Evolutionary conservation across 306 rosid genomes (phyloP).

Genomic region (Prunus davidiana): DNA sequence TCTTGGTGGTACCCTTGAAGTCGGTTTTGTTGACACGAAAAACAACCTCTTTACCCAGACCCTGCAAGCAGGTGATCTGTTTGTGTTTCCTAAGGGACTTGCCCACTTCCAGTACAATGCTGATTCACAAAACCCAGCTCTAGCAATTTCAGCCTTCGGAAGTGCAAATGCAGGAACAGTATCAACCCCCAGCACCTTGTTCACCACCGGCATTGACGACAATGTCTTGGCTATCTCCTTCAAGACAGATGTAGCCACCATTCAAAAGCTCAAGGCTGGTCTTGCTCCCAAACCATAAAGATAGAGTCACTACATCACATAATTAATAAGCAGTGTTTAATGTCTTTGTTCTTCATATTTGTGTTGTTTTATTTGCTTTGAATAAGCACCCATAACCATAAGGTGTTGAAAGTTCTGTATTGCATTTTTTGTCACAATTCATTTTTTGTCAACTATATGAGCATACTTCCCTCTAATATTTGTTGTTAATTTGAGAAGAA

Average conservation of each 20-base stretch:
- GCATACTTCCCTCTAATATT: too few relatives aligned
- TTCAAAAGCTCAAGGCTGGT: conserved; percentile 40
- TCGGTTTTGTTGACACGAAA: neutral
- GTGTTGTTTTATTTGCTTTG: too few relatives aligned
- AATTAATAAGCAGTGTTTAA: too few relatives aligned
- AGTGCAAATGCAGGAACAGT: conserved; percentile 45
- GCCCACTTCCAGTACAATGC: conserved; percentile 32
- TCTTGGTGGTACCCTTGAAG: neutral
- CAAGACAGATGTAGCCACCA: conserved; percentile 25
- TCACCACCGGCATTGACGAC: conserved; percentile 34
- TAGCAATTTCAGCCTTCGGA: conserved; percentile 43
- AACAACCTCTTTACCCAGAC: neutral
- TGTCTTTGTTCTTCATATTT: too few relatives aligned
- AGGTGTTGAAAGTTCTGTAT: too few relatives aligned
- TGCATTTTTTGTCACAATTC: too few relatives aligned
- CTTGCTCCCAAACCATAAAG: conserved; percentile 30
- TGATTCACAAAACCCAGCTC: neutral
- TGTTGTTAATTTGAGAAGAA: too few relatives aligned
- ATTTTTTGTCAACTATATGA: too few relatives aligned
- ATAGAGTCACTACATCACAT: too few relatives aligned
- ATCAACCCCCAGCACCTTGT: conserved; percentile 37
- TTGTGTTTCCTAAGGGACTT: conserved; percentile 10
- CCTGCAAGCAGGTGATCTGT: neutral
- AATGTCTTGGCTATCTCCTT: conserved; percentile 46
- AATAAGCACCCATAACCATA: too few relatives aligned